Conservation (phyloP, 768 basidiomycete species). For the Suillus variegatus region DNA sequence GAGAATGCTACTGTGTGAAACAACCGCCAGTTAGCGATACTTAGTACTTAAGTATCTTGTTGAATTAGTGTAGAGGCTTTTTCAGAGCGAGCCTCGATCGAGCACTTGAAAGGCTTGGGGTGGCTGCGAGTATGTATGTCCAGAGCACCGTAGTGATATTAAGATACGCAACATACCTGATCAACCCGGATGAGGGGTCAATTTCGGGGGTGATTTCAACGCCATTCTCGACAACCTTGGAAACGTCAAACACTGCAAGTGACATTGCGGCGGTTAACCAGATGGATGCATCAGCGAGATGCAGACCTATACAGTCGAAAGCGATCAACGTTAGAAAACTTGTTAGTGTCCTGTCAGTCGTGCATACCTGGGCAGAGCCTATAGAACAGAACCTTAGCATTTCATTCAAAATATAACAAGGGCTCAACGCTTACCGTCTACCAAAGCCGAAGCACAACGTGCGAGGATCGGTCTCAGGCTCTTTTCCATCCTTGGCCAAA, state of each 20-base stretch:
- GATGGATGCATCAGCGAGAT: slow-evolving; percentile 29
- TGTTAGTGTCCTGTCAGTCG: too few relatives aligned
- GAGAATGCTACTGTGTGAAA: neutral
- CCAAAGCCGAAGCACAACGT: slow-evolving; percentile 29
- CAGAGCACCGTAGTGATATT: neutral
- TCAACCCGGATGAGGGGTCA: slow-evolving; percentile 41
- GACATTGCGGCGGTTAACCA: slow-evolving; percentile 34
- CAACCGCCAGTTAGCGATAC: slow-evolving; percentile 7
- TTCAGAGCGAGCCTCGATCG: slow-evolving; percentile 60
- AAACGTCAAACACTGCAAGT: slow-evolving; percentile 48
- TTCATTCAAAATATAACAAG: neutral
- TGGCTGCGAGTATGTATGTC: slow-evolving; percentile 38
- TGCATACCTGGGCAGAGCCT: slow-evolving; percentile 24
- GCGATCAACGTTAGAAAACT: neutral
- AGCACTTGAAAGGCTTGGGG: slow-evolving; percentile 64
- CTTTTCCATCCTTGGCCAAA: slow-evolving; percentile 16
- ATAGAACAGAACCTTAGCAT: neutral
- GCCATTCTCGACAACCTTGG: slow-evolving; percentile 42
- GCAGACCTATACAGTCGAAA: slow-evolving; percentile 19
- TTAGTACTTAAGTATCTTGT: slow-evolving; percentile 34
- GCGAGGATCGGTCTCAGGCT: slow-evolving; percentile 20
- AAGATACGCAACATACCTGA: slow-evolving; percentile 38
- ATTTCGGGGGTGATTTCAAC: slow-evolving; percentile 44
- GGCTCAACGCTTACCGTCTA: slow-evolving; percentile 20
- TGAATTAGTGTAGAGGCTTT: slow-evolving; percentile 56